A percentile compares a stretch with the other conserved stretches of the same genome.
Evolutionary conservation across 179 eudicot genomes (phyloP).

Genomic region (Actinidia arguta): DNA sequence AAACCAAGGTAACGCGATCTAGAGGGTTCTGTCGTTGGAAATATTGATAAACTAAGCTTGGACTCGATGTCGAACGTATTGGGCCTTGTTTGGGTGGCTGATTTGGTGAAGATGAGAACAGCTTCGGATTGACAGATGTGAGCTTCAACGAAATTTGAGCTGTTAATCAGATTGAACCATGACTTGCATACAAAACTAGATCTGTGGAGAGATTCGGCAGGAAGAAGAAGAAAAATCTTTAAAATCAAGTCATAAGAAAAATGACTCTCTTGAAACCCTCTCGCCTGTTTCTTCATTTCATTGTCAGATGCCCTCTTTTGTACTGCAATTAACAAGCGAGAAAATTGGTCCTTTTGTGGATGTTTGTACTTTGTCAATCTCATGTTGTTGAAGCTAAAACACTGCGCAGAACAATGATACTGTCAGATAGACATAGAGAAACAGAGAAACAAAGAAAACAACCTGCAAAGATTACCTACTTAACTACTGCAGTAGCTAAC

Average conservation of each 20-base stretch:
- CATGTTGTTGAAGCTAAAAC: conserved; percentile 7
- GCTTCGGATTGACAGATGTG: conserved; percentile 35
- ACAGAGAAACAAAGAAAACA: too few relatives aligned
- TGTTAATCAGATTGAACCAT: conserved; percentile 49
- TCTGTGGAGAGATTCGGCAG: conserved; percentile 41
- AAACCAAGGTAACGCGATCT: conserved; percentile 30
- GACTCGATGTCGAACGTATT: conserved; percentile 32
- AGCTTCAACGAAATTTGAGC: conserved; percentile 44
- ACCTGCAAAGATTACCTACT: too few relatives aligned
- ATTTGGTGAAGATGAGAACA: conserved; percentile 32
- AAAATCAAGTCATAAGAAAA: conserved; percentile 50
- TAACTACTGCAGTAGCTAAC: not conserved
- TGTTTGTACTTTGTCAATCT: not conserved
- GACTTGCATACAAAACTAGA: conserved; percentile 49
- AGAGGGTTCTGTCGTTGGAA: not conserved
- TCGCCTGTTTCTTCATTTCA: not conserved
- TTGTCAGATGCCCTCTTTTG: not conserved
- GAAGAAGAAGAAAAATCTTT: conserved; percentile 46
- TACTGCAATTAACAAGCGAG: conserved; percentile 3
- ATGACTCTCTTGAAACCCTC: conserved; percentile 5
- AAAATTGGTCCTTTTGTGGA: not conserved
- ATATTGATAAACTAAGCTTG: conserved; percentile 14
- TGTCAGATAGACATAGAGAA: too few relatives aligned
- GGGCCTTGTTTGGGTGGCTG: not conserved
- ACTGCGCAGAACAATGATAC: too few relatives aligned